Evolutionary conservation across 2,329 filamentous ascomycete species (phyloP).

Genomic region (Apiospora hydei): DNA sequence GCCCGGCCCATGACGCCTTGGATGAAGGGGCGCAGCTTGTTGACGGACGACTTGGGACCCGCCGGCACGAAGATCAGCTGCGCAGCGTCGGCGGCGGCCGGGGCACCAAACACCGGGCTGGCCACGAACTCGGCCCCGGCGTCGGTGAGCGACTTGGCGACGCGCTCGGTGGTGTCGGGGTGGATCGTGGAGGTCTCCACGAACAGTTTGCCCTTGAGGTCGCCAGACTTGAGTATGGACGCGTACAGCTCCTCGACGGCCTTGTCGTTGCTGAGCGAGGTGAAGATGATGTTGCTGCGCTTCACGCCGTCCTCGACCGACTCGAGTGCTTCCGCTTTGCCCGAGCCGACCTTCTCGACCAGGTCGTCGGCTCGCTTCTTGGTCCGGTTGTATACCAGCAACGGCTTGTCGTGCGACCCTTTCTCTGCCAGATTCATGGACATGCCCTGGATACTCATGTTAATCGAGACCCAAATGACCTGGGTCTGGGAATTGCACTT

Average conservation of each 20-base stretch:
- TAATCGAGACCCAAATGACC: neutral
- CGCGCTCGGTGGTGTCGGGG: constrained; percentile 76
- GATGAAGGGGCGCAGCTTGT: constrained; percentile 69
- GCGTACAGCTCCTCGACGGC: constrained; percentile 71
- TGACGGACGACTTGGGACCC: constrained; percentile 61
- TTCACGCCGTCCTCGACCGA: constrained; percentile 71
- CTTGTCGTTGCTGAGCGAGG: constrained; percentile 79
- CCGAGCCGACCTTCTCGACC: constrained; percentile 63
- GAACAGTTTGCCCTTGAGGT: constrained; percentile 76
- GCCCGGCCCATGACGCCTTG: constrained; percentile 71
- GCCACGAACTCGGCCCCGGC: constrained; percentile 78
- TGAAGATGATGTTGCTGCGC: constrained; percentile 80
- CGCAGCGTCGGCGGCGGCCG: constrained; percentile 68
- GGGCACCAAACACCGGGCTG: constrained; percentile 70
- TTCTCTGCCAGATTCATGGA: constrained; percentile 83
- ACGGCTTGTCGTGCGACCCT: constrained; percentile 71
- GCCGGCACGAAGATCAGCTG: constrained; percentile 72
- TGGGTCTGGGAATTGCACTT: constrained; percentile 42
- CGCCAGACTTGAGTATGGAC: constrained; percentile 56
- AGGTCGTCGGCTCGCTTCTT: constrained; percentile 69
- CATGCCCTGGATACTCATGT: constrained; percentile 70
- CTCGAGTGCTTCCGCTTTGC: constrained; percentile 69
- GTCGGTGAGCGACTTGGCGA: constrained; percentile 64
- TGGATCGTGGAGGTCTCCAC: constrained; percentile 90
- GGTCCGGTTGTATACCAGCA: constrained; percentile 85